A percentile compares a stretch with the other conserved stretches of the same genome.
phyloP scores from a whole-genome alignment of 345 rosid species.

The Excoecaria cochinchinensis region DNA sequence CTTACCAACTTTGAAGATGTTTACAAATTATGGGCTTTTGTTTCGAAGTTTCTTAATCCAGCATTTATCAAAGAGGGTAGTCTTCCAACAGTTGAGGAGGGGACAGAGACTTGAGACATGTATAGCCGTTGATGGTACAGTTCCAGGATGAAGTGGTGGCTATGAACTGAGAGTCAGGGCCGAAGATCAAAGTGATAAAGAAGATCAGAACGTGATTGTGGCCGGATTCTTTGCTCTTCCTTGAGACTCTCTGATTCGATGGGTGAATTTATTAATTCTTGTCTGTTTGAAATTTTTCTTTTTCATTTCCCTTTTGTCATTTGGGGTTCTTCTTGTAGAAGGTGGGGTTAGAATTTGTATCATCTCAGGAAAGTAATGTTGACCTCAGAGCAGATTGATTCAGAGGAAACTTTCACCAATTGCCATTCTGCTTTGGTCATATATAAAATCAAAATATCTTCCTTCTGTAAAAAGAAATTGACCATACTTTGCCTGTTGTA shows the following conservation, averaged over 20 bases:
- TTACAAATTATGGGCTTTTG: constrained; percentile 83
- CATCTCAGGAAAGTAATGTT: constrained; percentile 25
- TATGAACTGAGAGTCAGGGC: constrained; percentile 27
- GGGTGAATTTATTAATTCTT: constrained; percentile 58
- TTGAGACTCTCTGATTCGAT: constrained; percentile 29
- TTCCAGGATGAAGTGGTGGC: constrained; percentile 16
- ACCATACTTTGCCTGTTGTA: constrained; percentile 17
- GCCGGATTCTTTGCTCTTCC: constrained; percentile 37
- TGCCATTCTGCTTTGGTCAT: constrained; percentile 32
- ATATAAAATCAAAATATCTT: constrained; percentile 21
- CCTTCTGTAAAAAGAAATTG: constrained; percentile 35
- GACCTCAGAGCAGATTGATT: constrained; percentile 33
- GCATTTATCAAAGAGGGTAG: constrained; percentile 61
- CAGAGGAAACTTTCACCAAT: constrained; percentile 12
- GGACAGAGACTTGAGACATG: constrained; percentile 45
- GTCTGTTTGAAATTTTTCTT: constrained; percentile 37
- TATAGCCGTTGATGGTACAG: constrained; percentile 15
- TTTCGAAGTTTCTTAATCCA: constrained; percentile 85
- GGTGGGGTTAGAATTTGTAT: constrained; percentile 51
- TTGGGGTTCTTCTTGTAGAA: constrained; percentile 44
- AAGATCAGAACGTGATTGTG: constrained; percentile 14
- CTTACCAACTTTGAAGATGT: constrained; percentile 97
- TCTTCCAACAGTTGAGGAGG: constrained; percentile 79
- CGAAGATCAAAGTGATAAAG: constrained; percentile 30
- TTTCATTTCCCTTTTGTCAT: neutral